phyloP scores from a whole-genome alignment of 805 yeast genomes.

The Metschnikowia lachancei region DNA sequence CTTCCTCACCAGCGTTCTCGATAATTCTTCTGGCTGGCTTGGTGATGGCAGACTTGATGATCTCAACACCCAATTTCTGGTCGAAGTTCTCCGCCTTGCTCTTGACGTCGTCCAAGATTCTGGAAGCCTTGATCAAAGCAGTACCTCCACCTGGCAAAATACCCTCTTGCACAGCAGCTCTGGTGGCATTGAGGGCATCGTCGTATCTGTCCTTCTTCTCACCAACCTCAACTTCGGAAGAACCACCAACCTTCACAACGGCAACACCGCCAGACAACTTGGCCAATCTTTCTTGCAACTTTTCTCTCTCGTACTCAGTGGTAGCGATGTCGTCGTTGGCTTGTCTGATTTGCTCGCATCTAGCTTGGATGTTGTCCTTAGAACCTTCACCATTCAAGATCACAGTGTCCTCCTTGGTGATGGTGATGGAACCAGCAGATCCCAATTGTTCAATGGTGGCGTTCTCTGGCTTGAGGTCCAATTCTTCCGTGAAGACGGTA shows the following conservation, averaged over 20 bases:
- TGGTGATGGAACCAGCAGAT: slow-evolving; percentile 83
- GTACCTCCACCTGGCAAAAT: slow-evolving; percentile 99
- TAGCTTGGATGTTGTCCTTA: slow-evolving; percentile 72
- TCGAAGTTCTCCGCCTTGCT: slow-evolving; percentile 78
- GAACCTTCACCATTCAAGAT: slow-evolving; percentile 89
- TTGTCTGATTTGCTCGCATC: slow-evolving; percentile 92
- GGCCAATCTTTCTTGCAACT: slow-evolving; percentile 95
- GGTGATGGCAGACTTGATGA: slow-evolving; percentile 87
- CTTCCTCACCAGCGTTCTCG: slow-evolving; percentile 97
- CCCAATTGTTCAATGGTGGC: slow-evolving; percentile 90
- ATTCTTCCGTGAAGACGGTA: slow-evolving; percentile 86
- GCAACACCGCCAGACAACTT: slow-evolving; percentile 98
- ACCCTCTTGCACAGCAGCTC: slow-evolving; percentile 99
- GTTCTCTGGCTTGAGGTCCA: slow-evolving; percentile 92
- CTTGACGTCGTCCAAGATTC: slow-evolving; percentile 64
- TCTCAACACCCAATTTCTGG: slow-evolving; percentile 92
- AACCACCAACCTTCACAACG: slow-evolving; percentile 94
- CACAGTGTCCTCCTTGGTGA: slow-evolving; percentile 95
- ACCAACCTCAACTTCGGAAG: slow-evolving; percentile 96
- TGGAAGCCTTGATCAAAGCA: slow-evolving; percentile 90
- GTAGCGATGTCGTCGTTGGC: slow-evolving; percentile 72
- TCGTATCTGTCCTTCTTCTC: slow-evolving; percentile 99
- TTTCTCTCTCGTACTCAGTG: slow-evolving; percentile 91
- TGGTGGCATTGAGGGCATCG: slow-evolving; percentile 96
- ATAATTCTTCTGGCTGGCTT: slow-evolving; percentile 95